Evolutionary conservation across 352 stramenopile genomes (phyloP), one percentile per base, ranked within the genome.

Genomic region (Pythium inflatum): DNA sequence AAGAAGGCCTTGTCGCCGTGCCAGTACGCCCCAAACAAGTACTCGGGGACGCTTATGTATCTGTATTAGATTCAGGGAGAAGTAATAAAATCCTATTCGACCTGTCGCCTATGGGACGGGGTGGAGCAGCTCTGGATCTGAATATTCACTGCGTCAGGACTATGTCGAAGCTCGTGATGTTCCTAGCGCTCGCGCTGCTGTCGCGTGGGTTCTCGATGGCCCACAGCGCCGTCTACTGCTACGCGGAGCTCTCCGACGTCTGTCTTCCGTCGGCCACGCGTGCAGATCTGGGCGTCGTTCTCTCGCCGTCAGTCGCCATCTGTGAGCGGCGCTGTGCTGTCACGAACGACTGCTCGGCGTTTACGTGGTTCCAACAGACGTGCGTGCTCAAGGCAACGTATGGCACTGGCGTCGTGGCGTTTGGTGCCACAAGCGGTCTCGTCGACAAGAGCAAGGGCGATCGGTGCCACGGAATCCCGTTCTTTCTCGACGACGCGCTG

Each of bases 1-100:
- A 90, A 91, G 62, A 80, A 67, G 36, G 5, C 5, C 2, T 24
- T 48, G 1, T 25, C 5, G 25, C 49, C 49, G 27, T 56, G 49
- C 16, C 2, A 13, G 27, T 6, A 20, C 18, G 25, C 28, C 1
- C 11, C 13, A 25, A 56, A 56, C 49, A 56, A 40, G 49, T 31
- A 40, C 18, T 53, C 46, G 22, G n/a, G n/a, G n/a, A n/a, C n/a
- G n/a, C n/a, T n/a, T n/a, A n/a, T n/a, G n/a, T n/a, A n/a, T n/a
- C n/a, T n/a, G n/a, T n/a, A n/a, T n/a, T n/a, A n/a, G n/a, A n/a
- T n/a, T n/a, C n/a, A n/a, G n/a, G n/a, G n/a, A n/a, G n/a, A n/a
- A n/a, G n/a, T n/a, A n/a, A n/a, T n/a, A n/a, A n/a, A n/a, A n/a
- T n/a, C n/a, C n/a, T n/a, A n/a, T n/a, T n/a, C n/a, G n/a, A n/a